Evolutionary conservation across 805 yeast genomes (phyloP).

Genomic region (Wickerhamomyces alni): DNA sequence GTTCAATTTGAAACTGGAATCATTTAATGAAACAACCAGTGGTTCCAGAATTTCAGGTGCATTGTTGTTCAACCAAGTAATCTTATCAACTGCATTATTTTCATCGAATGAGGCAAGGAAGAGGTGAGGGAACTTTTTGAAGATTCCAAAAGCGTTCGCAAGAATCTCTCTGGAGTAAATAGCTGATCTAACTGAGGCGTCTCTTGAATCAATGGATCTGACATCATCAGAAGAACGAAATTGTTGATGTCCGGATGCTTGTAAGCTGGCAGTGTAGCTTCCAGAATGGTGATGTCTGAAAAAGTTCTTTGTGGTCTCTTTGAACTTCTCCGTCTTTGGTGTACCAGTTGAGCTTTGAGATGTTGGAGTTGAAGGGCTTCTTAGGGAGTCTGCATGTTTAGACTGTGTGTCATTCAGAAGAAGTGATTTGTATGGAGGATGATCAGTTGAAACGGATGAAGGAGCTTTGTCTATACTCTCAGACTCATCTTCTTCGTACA

Average conservation of each 20-base stretch:
- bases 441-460: slow-evolving; percentile 16
- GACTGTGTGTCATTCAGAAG: background rate
- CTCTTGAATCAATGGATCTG: slow-evolving; percentile 12
- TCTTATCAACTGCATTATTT: slow-evolving; percentile 2
- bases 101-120: slow-evolving; percentile 17
- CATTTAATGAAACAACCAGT: slow-evolving; percentile 31
- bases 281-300: slow-evolving; percentile 19
- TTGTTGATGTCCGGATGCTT: background rate
- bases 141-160: slow-evolving; percentile 25
- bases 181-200: slow-evolving; percentile 8
- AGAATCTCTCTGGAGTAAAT: slow-evolving; percentile 21
- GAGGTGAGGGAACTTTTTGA: slow-evolving; percentile 28
- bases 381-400: slow-evolving; percentile 7
- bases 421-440: slow-evolving; percentile 6
- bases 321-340: slow-evolving; percentile 21
- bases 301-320: slow-evolving; percentile 19
- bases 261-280: slow-evolving; percentile 5
- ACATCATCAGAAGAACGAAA: slow-evolving; percentile 9
- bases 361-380: slow-evolving; percentile 15
- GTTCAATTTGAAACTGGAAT: slow-evolving; percentile 29
- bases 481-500: slow-evolving; percentile 15
- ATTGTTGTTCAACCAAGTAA: slow-evolving; percentile 1
- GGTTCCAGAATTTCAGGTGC: slow-evolving; percentile 24
- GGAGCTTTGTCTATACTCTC: slow-evolving; percentile 10
- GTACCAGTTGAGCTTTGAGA: slow-evolving; percentile 12